Evolutionary conservation across 148 eudicot species (phyloP), one percentile per base, ranked within the genome.

Genomic region (Rhododendron molle): DNA sequence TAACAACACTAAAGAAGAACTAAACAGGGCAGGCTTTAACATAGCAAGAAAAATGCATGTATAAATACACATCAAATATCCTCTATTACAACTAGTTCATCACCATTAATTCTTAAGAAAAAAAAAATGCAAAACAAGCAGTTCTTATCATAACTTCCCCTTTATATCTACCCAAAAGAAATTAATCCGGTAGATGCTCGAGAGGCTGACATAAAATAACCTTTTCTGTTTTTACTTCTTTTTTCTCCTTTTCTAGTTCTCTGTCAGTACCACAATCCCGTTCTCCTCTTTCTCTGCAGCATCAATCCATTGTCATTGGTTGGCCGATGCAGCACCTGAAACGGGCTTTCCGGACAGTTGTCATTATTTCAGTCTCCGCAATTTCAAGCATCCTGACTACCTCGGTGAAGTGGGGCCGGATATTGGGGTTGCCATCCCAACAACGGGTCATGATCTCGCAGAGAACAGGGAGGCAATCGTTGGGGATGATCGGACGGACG

Each of bases 251-350:
- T 83, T 30, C 82, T 84, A 71, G 44, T 87, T 11, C 46, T 65
- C 65, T 81, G 82, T 81, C 49, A 32, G 80, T 43, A 72, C 88
- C 60, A 81, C 82, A 76, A 81, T 16, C 7, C 3, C n/a, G 47
- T 23, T 62, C 16, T 44, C 30, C 60, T 30, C 86, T 81, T 77
- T 50, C 21, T 44, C 21, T 28, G 38, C 82, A 82, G 90, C 43
- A 46, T 78, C 86, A 95, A 86, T 96, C 99, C 23, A 88, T 82
- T 38, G 99, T 96, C 98, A 94, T 96, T 1, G 99, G 99, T 83
- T 93, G 95, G 36, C 93, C 91, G 20, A 94, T 87, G 91, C 99
- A 96, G 95, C 99, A 96, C 91, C 99, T 94, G 93, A 96, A 96
- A 83, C 98, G 98, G 13, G 99, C 99, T 88, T 95, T 96, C 4